Conservation (phyloP, 1,284 basidiomycete species). For the Rhizoctonia solani region DNA sequence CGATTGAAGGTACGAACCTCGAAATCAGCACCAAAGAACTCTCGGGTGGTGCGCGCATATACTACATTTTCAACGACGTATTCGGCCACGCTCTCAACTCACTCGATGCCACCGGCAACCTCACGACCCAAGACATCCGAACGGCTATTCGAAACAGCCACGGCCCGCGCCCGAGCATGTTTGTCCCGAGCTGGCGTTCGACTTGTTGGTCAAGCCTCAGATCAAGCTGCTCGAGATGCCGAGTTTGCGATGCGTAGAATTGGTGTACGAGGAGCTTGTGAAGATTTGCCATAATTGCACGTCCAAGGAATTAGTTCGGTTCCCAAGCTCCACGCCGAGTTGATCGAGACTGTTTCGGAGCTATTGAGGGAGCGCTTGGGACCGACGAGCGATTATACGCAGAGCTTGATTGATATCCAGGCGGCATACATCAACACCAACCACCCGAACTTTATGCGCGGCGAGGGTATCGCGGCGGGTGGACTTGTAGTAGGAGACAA, state of each 20-base stretch:
- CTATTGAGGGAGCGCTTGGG: constrained; percentile 92
- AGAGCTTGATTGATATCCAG: constrained; percentile 95
- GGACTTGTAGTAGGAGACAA: constrained; percentile 27
- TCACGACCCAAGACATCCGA: constrained; percentile 93
- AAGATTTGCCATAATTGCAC: constrained; percentile 99
- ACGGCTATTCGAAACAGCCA: constrained; percentile 99
- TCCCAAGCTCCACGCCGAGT: constrained; percentile 88
- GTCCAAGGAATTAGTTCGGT: constrained; percentile 94
- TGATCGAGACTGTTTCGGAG: constrained; percentile 98
- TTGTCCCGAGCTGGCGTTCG: constrained; percentile 97
- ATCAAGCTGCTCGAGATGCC: constrained; percentile 96
- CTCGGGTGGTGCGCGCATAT: constrained; percentile 96
- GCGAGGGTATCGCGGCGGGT: constrained; percentile 59
- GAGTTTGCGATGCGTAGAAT: constrained; percentile 92
- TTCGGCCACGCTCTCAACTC: constrained; percentile 91
- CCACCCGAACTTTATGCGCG: constrained; percentile 85
- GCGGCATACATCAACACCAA: constrained; percentile 99
- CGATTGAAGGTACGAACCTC: constrained; percentile 97
- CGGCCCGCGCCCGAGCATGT: constrained; percentile 92
- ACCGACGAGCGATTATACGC: constrained; percentile 95
- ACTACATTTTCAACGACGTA: constrained; percentile 99
- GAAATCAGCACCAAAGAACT: constrained; percentile 99
- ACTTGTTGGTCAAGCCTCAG: constrained; percentile 96
- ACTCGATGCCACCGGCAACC: constrained; percentile 89
- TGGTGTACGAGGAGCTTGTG: constrained; percentile 98